Conservation (phyloP, 257 asterid species). For the Rauvolfia tetraphylla region DNA sequence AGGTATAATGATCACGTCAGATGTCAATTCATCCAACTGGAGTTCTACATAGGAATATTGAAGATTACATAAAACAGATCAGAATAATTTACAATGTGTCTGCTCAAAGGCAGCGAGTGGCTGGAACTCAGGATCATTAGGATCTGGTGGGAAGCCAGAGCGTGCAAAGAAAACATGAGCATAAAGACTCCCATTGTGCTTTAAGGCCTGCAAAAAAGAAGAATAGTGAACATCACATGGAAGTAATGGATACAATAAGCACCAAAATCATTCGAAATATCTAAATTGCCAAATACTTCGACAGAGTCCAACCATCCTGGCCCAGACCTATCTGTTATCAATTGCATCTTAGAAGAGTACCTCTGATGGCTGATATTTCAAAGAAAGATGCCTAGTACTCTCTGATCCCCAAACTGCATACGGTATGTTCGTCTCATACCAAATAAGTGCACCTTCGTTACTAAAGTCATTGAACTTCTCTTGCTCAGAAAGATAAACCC, state of each 20-base stretch:
- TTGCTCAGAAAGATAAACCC: slow-evolving; percentile 79
- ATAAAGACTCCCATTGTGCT: slow-evolving; percentile 85
- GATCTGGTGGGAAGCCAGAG: slow-evolving; percentile 88
- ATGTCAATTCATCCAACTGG: slow-evolving; percentile 17
- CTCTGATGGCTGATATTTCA: slow-evolving; percentile 81
- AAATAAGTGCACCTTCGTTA: slow-evolving; percentile 71
- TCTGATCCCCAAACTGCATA: slow-evolving; percentile 91
- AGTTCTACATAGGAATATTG: background rate
- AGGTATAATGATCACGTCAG: slow-evolving; percentile 15
- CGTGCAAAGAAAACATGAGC: slow-evolving; percentile 94
- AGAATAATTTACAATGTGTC: slow-evolving; percentile 54
- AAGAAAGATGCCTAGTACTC: slow-evolving; percentile 64
- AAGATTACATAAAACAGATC: background rate
- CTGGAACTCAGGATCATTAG: slow-evolving; percentile 85
- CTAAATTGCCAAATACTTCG: background rate
- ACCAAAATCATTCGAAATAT: background rate
- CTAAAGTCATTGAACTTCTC: slow-evolving; percentile 73
- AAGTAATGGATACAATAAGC: background rate
- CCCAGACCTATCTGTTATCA: background rate
- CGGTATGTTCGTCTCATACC: slow-evolving; percentile 96
- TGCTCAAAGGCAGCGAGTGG: slow-evolving; percentile 86
- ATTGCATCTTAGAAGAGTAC: slow-evolving; percentile 27
- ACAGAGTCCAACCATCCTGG: background rate
- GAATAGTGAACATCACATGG: slow-evolving; percentile 7
- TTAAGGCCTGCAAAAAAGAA: slow-evolving; percentile 51